Evolutionary conservation across 2,329 filamentous ascomycete genomes (phyloP).

Genomic region (Clarireedia sp.): DNA sequence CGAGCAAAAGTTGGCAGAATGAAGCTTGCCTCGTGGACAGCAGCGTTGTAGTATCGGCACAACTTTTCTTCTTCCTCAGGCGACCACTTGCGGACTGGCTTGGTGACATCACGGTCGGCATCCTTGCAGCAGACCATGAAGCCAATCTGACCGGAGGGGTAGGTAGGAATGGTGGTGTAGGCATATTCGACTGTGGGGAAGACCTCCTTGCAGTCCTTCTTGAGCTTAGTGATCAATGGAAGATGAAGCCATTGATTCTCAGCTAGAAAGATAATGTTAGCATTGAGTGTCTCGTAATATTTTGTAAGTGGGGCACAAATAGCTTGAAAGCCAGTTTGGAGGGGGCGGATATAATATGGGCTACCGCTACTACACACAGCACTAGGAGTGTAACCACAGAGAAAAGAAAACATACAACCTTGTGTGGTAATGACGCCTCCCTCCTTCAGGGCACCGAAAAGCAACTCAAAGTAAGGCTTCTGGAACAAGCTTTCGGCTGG

Average conservation of each 20-base stretch:
- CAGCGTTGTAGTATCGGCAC: conserved; percentile 95
- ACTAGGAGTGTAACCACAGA: conserved; percentile 46
- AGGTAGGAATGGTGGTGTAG: conserved; percentile 98
- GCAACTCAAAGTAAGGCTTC: conserved; percentile 96
- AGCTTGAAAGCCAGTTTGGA: not conserved
- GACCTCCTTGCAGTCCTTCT: conserved; percentile 93
- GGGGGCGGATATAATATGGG: conserved; percentile 4
- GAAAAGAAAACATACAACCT: conserved; percentile 79
- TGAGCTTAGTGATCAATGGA: conserved; percentile 84
- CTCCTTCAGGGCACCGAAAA: conserved; percentile 81
- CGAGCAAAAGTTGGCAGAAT: conserved; percentile 88
- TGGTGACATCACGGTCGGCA: conserved; percentile 70
- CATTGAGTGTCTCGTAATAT: not conserved
- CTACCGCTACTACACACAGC: conserved; percentile 17
- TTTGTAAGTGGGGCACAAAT: conserved; percentile 11
- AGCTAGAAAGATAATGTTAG: conserved; percentile 44
- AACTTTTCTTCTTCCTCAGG: conserved; percentile 84
- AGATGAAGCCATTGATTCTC: conserved; percentile 99
- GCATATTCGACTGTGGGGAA: conserved; percentile 98
- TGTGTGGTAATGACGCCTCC: conserved; percentile 99
- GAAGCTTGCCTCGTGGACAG: conserved; percentile 93
- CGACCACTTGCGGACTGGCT: conserved; percentile 74
- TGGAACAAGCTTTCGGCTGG: conserved; percentile 95
- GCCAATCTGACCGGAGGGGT: conserved; percentile 97
- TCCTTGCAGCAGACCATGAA: conserved; percentile 99